Evolutionary conservation across 805 yeast species (phyloP), one percentile per base, ranked within the genome.

Genomic region (Yueomyces sp.): DNA sequence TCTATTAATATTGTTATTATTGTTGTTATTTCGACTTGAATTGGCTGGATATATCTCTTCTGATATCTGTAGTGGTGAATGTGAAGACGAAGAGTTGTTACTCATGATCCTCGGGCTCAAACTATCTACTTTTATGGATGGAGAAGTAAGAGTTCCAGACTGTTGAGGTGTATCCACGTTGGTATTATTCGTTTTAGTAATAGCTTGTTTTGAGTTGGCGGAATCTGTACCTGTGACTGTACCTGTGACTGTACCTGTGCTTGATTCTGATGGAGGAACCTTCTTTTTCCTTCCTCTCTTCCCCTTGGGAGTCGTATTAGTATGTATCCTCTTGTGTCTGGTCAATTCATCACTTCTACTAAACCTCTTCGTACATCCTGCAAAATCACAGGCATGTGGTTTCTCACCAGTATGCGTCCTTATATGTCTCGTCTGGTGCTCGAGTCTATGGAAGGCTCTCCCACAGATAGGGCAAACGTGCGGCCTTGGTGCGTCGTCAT

Each of bases 401-500:
- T 79, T 81, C 54, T 82, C 88, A 28, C 90, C 90, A 0, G 90
- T 81, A 54, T 81, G 90, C 9, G 87, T 81, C 54, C 88, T 66
- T 46, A 81, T 79, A 53, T 81, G 90, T 53, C 90, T 70, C 6
- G 87, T 80, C 55, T 80, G 86, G 60, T 81, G 90, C 54, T 81
- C 90, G 38, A 81, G 59, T 45, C 90, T 67, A 55, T 80, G 85
- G 56, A 81, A 81, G 0, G 85, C 85, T 59, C 81, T 77, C 37
- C 74, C 75, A 57, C 90, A 81, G 55, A 79, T 69, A 3, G 86
- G 81, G 56, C 90, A 81, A 48, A 79, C 76, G 61, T 79, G 81
- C 1, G 88, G 88, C 60, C 76, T 51, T 36, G 64, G 63, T 9
- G 37, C 37, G 5, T 34, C 37, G n/a, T 34, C 26, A 9, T 34